Evolutionary conservation across 805 yeast genomes (phyloP), one percentile per base, ranked within the genome.

Genomic region (Candida michaelii): DNA sequence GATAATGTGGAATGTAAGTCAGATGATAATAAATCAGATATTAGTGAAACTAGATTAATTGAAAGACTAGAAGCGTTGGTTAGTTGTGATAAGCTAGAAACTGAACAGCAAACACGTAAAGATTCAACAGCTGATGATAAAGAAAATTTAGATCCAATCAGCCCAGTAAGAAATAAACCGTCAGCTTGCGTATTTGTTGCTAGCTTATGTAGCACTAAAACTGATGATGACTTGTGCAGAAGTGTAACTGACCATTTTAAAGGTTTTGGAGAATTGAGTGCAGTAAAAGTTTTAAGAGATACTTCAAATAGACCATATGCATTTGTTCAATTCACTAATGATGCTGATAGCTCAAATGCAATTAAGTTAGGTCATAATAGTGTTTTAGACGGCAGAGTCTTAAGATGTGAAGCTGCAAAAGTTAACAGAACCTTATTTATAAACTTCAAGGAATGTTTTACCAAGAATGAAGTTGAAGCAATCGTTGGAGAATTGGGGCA

Each of bases 121-220:
- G 23, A 21, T 21, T 21, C 23, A 21, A 5, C 23, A 10, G 25
- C 11, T 25, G 29, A 25, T 7, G 29, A 38, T 5, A 48, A 48
- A 25, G 47, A 43, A 32, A 42, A 44, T 21, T 27, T 35, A 3
- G 39, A 43, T 13, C 45, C 46, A n/a, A 27, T 25, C 31, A 8
- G 8, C 23, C 39, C 41, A n/a, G n/a, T n/a, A n/a, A 55, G 64
- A 44, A 87, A 85, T 6, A 73, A 85, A 36, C 96, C 96, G 12
- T 83, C 95, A 0, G 80, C 95, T 1, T 87, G 96, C 62, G 85
- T 88, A 2, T 88, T 89, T 67, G 96, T 88, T 43, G 96, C 96
- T 19, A 81, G 91, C 60, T 76, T 89, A 40, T 76, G 87, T 6
- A 74, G 90, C 0, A 63, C 69, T 31, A 64, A 74, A 38, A 59